phyloP scores from a whole-genome alignment of 106 monocot species.

The Dioscorea alata region DNA sequence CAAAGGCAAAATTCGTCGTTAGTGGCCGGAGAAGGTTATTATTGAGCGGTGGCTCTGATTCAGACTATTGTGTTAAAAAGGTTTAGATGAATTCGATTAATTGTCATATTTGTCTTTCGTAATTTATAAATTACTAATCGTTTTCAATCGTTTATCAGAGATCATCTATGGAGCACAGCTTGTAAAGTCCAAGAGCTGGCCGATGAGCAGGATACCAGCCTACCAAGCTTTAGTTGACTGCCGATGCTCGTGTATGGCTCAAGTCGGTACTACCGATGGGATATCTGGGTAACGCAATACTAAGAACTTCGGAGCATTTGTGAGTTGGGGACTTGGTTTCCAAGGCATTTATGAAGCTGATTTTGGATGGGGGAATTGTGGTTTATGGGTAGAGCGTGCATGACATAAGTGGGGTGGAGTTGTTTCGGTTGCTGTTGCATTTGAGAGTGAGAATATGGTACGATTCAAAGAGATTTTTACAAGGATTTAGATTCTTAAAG shows the following conservation, averaged over 20 bases:
- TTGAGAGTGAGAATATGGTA: too few species aligned
- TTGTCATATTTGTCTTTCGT: not conserved
- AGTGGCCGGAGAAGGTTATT: constrained; percentile 32
- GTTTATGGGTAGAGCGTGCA: not conserved
- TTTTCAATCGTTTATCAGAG: constrained; percentile 23
- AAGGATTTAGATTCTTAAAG: too few species aligned
- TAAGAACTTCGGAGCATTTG: too few species aligned
- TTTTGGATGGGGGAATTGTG: not conserved
- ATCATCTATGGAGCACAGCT: constrained; percentile 31
- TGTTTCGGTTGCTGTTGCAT: too few species aligned
- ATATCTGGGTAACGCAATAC: too few species aligned
- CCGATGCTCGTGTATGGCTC: too few species aligned
- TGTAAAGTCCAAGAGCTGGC: constrained; percentile 17
- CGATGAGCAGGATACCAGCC: constrained; percentile 10
- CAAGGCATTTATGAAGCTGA: not conserved
- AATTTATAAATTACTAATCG: not conserved
- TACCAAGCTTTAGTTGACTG: not conserved
- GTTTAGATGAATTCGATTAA: constrained; percentile 7
- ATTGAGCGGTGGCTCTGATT: constrained; percentile 9
- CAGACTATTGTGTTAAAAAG: constrained; percentile 28
- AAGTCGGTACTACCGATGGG: too few species aligned
- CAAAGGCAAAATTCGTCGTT: too few species aligned
- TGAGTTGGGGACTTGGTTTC: too few species aligned
- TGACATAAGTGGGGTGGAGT: not conserved
- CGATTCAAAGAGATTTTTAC: too few species aligned